Conservation (phyloP, 2,329 filamentous ascomycete species). For the Trichoderma sp. region DNA sequence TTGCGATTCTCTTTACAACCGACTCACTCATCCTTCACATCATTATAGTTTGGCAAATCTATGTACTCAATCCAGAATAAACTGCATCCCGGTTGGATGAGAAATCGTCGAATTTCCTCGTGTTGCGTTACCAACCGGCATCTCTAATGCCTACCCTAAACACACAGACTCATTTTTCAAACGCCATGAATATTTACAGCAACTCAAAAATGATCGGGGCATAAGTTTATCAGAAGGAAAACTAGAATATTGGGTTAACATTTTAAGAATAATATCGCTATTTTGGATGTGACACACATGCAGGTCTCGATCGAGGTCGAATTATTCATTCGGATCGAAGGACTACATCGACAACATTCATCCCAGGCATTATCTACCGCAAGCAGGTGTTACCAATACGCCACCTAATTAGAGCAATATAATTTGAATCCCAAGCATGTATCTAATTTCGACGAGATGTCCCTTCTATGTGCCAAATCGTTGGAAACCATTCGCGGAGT, state of each 20-base stretch:
- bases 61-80: neutral
- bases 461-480: too few relatives aligned
- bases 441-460: neutral
- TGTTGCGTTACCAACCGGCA: neutral
- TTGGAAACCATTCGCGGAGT: neutral
- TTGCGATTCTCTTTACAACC: neutral
- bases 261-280: neutral
- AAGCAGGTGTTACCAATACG: neutral
- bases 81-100: neutral
- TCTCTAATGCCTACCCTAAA: neutral
- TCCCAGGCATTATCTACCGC: neutral
- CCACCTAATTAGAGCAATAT: neutral
- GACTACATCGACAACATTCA: neutral
- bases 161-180: neutral
- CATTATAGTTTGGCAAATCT: neutral
- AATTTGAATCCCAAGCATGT: neutral
- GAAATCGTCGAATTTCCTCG: neutral
- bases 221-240: neutral
- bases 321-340: neutral
- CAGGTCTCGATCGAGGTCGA: neutral
- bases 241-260: accelerated
- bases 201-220: accelerated
- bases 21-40: neutral
- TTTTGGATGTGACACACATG: neutral
- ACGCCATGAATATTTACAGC: neutral